phyloP scores from a whole-genome alignment of 768 basidiomycete species.

The Megacollybia marginata region DNA sequence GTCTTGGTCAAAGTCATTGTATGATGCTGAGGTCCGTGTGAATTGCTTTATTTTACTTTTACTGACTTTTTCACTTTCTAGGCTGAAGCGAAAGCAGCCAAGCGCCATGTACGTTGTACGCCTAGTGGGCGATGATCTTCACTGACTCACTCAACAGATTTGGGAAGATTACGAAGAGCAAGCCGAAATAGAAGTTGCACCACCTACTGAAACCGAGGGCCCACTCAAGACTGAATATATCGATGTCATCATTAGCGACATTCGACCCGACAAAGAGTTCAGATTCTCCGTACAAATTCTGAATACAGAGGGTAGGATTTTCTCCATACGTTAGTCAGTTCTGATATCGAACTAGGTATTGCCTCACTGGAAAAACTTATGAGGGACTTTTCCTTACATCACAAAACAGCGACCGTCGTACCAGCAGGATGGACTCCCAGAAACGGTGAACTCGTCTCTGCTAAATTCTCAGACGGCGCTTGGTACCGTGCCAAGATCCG shows the following conservation, averaged over 20 bases:
- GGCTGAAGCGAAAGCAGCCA: conserved; percentile 76
- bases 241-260: conserved; percentile 88
- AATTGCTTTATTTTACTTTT: background rate
- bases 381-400: conserved; percentile 86
- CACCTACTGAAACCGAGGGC: conserved; percentile 35
- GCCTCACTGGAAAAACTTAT: conserved; percentile 90
- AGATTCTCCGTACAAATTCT: conserved; percentile 90
- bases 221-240: conserved; percentile 79
- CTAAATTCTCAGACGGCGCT: conserved; percentile 87
- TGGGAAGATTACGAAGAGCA: conserved; percentile 83
- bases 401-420: conserved; percentile 52
- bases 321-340: too few species aligned
- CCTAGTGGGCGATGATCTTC: too few species aligned
- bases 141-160: conserved; percentile 40
- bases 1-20: conserved; percentile 72
- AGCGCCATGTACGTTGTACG: conserved; percentile 57
- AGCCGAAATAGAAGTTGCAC: conserved; percentile 45
- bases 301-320: conserved; percentile 73
- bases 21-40: conserved; percentile 67
- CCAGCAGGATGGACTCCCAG: conserved; percentile 73
- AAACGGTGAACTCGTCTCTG: conserved; percentile 86
- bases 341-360: conserved; percentile 49
- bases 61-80: conserved; percentile 18
- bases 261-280: conserved; percentile 67
- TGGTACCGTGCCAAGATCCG: conserved; percentile 97